Percentiles rank a stretch among this genome's conserved stretches.
phyloP scores from a whole-genome alignment of 2,329 filamentous ascomycete genomes.

The Nothophoma quercina region DNA sequence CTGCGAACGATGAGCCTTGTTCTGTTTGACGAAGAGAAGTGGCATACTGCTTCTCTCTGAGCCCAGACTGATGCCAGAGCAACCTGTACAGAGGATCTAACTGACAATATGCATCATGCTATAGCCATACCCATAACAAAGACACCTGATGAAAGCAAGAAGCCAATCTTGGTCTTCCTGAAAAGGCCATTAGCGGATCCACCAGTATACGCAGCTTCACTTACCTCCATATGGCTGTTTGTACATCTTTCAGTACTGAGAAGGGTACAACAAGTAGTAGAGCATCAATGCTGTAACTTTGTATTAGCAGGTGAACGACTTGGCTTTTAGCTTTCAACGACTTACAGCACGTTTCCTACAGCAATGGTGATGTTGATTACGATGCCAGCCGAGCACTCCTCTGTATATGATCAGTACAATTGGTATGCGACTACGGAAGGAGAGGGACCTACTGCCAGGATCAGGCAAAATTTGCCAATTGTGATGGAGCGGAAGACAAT shows the following conservation, averaged over 20 bases:
- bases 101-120: not conserved
- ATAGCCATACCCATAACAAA: constrained; percentile 11
- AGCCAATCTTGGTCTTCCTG: constrained; percentile 1
- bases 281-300: not conserved
- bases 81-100: not conserved
- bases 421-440: no score
- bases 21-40: no score
- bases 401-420: not conserved
- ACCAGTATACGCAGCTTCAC: not conserved
- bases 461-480: constrained; percentile 11
- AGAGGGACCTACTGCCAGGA: constrained; percentile 1
- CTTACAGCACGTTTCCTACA: not conserved
- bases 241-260: not conserved
- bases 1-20: not conserved
- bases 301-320: no score
- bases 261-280: not conserved
- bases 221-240: not conserved
- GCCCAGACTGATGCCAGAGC: constrained; percentile 9
- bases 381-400: not conserved
- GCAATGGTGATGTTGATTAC: not conserved
- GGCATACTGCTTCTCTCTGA: not conserved
- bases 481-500: constrained; percentile 5
- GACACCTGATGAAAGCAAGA: constrained; percentile 6
- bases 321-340: not conserved
- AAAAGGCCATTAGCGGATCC: not conserved